A percentile compares a stretch with the other conserved stretches of the same genome.
Evolutionary conservation across 148 eudicot species (phyloP).

Genomic region (Chenopodium quinoa): DNA sequence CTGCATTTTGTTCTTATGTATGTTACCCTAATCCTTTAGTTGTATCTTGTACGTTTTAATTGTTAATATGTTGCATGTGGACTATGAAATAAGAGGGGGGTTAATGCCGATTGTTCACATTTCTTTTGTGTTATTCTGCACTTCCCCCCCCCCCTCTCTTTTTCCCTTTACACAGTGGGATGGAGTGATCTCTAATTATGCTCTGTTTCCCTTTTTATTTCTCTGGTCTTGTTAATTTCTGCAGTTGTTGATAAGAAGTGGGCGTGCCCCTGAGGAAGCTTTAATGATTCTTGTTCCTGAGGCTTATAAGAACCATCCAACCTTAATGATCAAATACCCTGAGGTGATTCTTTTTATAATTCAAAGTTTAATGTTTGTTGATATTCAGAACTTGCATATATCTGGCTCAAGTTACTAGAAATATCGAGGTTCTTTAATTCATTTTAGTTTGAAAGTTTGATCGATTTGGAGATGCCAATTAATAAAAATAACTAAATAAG

Average conservation of each 20-base stretch:
- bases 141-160: not conserved
- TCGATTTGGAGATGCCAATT: not conserved
- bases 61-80: not conserved
- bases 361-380: constrained; percentile 2
- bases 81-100: not conserved
- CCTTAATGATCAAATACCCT: constrained; percentile 81
- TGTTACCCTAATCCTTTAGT: not conserved
- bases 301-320: constrained; percentile 97
- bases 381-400: constrained; percentile 3
- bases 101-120: not conserved
- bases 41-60: not conserved
- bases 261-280: constrained; percentile 90
- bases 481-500: not conserved
- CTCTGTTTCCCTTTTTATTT: not conserved
- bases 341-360: constrained; percentile 51
- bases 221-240: constrained; percentile 11
- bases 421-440: not conserved
- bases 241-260: constrained; percentile 95
- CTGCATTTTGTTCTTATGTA: not conserved
- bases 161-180: not conserved
- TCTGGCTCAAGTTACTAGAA: not conserved
- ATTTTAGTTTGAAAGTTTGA: not conserved
- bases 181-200: not conserved
- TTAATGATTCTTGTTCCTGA: constrained; percentile 98
- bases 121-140: not conserved